A percentile compares a stretch with the other conserved stretches of the same genome.
Conservation (phyloP, 352 stramenopile genomes). For the Phytopythium chamaehyphon region DNA sequence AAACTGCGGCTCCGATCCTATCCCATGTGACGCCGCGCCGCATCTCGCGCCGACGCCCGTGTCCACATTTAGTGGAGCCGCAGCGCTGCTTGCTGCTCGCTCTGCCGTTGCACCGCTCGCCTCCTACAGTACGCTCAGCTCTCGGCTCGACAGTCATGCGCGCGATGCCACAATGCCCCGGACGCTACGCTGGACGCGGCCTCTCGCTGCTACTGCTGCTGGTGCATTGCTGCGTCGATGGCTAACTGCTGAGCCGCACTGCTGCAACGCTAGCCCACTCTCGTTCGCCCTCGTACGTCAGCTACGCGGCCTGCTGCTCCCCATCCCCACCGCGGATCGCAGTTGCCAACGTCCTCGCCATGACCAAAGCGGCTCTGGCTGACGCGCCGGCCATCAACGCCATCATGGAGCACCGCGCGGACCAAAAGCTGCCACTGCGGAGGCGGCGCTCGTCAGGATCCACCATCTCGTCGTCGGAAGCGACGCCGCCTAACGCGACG, state of each 20-base stretch:
- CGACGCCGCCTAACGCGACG: background rate
- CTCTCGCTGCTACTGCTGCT: too few species aligned
- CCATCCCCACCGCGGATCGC: too few species aligned
- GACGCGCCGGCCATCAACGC: background rate
- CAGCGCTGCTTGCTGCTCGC: too few species aligned
- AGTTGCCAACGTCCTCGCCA: too few species aligned
- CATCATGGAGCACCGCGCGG: slow-evolving; percentile 3
- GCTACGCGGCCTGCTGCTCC: too few species aligned
- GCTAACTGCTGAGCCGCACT: slow-evolving; percentile 1
- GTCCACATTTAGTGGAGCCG: slow-evolving; percentile 6
- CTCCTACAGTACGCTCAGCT: too few species aligned
- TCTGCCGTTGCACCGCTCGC: too few species aligned
- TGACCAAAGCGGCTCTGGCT: too few species aligned
- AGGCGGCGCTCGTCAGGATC: background rate
- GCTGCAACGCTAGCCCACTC: background rate
- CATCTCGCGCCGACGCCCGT: slow-evolving; percentile 4
- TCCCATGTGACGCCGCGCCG: slow-evolving; percentile 4
- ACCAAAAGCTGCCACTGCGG: background rate
- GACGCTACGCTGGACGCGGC: too few species aligned
- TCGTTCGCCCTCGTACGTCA: too few species aligned
- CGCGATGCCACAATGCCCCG: background rate
- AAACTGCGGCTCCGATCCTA: slow-evolving; percentile 1
- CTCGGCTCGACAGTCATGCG: background rate
- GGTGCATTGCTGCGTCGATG: background rate
- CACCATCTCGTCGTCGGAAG: slow-evolving; percentile 8